These are phyloP conservation scores for Gaultheria prostrata DNA, from an alignment of 148 eudicot genomes.

Conservation along the genomic window DNA sequence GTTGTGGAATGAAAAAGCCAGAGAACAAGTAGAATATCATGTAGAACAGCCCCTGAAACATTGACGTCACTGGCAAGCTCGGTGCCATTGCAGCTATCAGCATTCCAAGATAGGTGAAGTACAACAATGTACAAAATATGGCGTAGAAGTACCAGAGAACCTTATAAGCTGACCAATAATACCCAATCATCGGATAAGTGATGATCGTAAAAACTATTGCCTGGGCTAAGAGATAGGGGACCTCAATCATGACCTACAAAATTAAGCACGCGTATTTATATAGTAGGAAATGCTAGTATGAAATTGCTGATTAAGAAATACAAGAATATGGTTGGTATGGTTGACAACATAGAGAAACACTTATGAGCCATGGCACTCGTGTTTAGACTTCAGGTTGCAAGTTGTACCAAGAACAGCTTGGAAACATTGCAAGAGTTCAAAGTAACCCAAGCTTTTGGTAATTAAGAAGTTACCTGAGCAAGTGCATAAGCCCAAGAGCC, in stretches of 20 bases:
- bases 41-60: constrained; percentile 43
- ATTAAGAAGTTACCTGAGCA: constrained; percentile 58
- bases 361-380: not conserved
- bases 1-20: constrained; percentile 61
- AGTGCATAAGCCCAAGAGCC: constrained; percentile 69
- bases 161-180: constrained; percentile 51
- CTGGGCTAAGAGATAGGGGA: constrained; percentile 58
- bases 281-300: not conserved
- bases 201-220: constrained; percentile 45
- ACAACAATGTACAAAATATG: constrained; percentile 59
- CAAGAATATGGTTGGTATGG: not conserved
- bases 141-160: constrained; percentile 59
- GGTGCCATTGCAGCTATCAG: constrained; percentile 63
- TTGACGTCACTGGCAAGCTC: constrained; percentile 47
- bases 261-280: not conserved
- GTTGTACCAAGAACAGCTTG: not conserved
- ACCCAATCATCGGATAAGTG: constrained; percentile 84
- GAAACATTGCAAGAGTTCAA: not conserved
- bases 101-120: constrained; percentile 69
- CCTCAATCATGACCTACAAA: constrained; percentile 57
- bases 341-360: not conserved
- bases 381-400: not conserved
- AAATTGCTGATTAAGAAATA: not conserved
- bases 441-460: not conserved
- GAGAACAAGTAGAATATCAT: constrained; percentile 50